Base-by-base conservation (phyloP, 305 asterid genomes). In the Striga hermonthica region DNA sequence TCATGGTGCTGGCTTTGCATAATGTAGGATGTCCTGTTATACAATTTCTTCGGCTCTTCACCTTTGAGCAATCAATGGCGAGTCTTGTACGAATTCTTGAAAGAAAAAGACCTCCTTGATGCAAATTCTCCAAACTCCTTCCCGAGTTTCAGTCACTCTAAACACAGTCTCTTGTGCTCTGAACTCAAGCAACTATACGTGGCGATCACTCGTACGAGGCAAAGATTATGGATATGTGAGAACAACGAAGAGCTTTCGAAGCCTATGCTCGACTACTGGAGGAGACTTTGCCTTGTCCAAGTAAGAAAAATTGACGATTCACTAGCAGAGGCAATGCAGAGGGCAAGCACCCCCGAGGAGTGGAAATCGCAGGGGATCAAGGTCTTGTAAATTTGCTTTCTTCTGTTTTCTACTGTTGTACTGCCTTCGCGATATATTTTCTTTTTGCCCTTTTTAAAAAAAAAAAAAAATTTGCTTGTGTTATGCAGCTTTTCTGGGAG, bases 171-270 rank as follows among this genome's bases (percentile, higher is more conserved):
- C 52, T 47, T 89, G 76, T 89, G 96, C 74, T 86, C 92, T 40
- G 95, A 89, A 53, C 71, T 89, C 65, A 89, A 83, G 66, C 95
- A 83, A 52, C 66, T 89, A 9, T 86, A 88, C 64, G 94, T 88
- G 52, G 86, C 94, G 5, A 81, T 88, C 9, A 86, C 96, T 35
- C 79, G 96, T 62, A 89, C 95, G 4, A 77, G 82, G 69, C 92
- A 89, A 72, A 74, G 90, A 64, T 69, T 89, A 64, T 89, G 96
- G 96, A 89, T 89, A 11, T 89, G 84, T 67, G 96, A 89, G 56
- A 83, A 76, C 62, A 60, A 45, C 4, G 80, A 78, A 16, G 91
- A 81, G 59, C 11, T 69, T 31, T 80, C 84, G 28, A 79, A 75
- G 78, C 90, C 95, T 37, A 83, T 89, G 83, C 79, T 77, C 54